Base-by-base conservation (phyloP, 2,329 filamentous ascomycete genomes). In the Escovopsis sp. region DNA sequence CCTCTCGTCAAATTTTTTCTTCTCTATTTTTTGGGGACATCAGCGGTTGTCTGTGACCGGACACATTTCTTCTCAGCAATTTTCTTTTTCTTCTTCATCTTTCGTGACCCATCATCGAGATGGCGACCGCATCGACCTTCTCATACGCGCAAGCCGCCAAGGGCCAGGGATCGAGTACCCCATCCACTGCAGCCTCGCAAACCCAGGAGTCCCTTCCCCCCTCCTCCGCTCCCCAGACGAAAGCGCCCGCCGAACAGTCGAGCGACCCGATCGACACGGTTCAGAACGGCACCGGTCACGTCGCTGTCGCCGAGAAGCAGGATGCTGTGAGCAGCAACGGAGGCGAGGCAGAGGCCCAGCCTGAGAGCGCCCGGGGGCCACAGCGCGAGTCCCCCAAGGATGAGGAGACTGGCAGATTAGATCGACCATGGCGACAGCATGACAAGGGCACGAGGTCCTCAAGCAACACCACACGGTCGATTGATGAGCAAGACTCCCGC, bases 81-180 rank as follows among this genome's bases (percentile, higher is more conserved):
- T 26, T 23, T 15, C 23, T 26, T 15, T 5, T 11, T 15, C 4
- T n/a, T 7, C 35, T 32, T 27, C 36, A 30, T 25, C 26, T 33
- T 21, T 27, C 30, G n/a, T n/a, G n/a, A n/a, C n/a, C 28, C 17
- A n/a, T 16, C 28, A 17, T 45, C 46, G 50, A 56, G 40, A 74
- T 73, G 70, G 68, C 69, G 44, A 56, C 58, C 39, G 48, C 71
- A 43, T 66, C 73, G 41, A 66, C 73, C 25, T 94, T 94, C 56
- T 94, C 88, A 40, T 96, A 96, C 60, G 88, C 88, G 50, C 86
- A 94, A 69, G 88, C 88, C 53, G 88, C 88, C 40, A 90, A 90
- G 59, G 85, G 87, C 51, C 72, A 79, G 49, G 62, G 71, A 19
- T 52, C 52, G 39, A 52, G 44, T 44, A 39, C 48, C 30, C 36